A percentile compares a stretch with the other conserved stretches of the same genome.
These are phyloP conservation scores for Pseudogymnoascus sp. DNA, from an alignment of 2,329 filamentous ascomycete species.

Conservation along the genomic window DNA sequence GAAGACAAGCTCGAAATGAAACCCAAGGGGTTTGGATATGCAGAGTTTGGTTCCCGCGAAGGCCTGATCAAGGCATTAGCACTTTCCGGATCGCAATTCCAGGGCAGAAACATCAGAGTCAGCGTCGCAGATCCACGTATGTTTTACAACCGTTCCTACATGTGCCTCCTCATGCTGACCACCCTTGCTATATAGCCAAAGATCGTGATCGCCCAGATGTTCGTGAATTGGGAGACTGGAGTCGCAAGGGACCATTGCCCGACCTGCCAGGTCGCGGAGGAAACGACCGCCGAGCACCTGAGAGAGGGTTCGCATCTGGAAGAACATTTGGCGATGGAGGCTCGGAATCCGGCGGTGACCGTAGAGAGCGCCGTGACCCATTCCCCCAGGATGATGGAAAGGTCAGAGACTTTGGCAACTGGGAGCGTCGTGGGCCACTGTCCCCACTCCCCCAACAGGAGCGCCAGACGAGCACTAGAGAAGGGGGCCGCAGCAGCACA, in stretches of 20 bases:
- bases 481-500: conserved; percentile 50
- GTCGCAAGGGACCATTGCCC: conserved; percentile 81
- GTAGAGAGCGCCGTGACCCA: conserved; percentile 63
- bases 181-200: conserved; percentile 56
- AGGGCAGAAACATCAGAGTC: conserved; percentile 83
- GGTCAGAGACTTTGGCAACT: conserved; percentile 74
- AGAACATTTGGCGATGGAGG: conserved; percentile 36
- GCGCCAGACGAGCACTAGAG: conserved; percentile 42
- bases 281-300: conserved; percentile 39
- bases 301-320: conserved; percentile 44
- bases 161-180: conserved; percentile 26
- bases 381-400: conserved; percentile 66
- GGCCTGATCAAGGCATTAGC: conserved; percentile 86
- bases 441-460: conserved; percentile 59
- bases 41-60: conserved; percentile 82
- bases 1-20: conserved; percentile 91
- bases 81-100: conserved; percentile 73
- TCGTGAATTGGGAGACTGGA: conserved; percentile 84
- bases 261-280: conserved; percentile 55
- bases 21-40: conserved; percentile 97
- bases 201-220: conserved; percentile 64
- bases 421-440: conserved; percentile 90
- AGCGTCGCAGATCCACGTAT: conserved; percentile 97
- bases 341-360: conserved; percentile 49
- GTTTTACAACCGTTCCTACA: conserved; percentile 32